Conservation (phyloP, 495 filamentous ascomycete species). For the Pseudoneurospora amorphoporcata region DNA sequence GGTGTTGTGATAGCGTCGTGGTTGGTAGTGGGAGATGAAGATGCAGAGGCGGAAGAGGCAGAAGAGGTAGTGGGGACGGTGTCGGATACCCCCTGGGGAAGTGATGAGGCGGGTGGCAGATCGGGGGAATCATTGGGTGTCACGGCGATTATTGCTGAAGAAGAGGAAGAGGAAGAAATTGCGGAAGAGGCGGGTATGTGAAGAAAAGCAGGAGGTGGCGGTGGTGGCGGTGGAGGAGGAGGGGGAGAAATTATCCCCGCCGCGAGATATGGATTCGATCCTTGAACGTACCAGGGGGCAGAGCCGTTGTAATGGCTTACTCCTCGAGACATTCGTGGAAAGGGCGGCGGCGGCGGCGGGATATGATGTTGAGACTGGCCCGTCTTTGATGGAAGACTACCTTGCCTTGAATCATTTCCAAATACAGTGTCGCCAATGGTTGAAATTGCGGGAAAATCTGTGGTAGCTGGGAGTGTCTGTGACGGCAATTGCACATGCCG, state of each 20-base stretch:
- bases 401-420: background rate
- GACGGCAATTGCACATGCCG: background rate
- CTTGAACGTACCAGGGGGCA: background rate
- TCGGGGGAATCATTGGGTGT: slow-evolving; percentile 14
- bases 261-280: background rate
- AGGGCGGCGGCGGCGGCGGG: background rate
- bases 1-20: background rate
- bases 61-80: slow-evolving; percentile 1
- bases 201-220: slow-evolving; percentile 16
- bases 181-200: slow-evolving; percentile 6
- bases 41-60: background rate
- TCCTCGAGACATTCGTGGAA: background rate
- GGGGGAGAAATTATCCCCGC: slow-evolving; percentile 2
- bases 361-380: background rate
- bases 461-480: background rate
- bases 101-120: background rate
- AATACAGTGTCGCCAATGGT: background rate
- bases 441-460: background rate
- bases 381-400: background rate
- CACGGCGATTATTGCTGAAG: slow-evolving; percentile 13
- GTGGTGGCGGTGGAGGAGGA: slow-evolving; percentile 23
- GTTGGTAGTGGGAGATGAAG: background rate
- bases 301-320: background rate
- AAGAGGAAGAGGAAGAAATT: slow-evolving; percentile 8
- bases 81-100: background rate